Evolutionary conservation across 148 eudicot genomes (phyloP).

Genomic region (Nyssa sinensis): DNA sequence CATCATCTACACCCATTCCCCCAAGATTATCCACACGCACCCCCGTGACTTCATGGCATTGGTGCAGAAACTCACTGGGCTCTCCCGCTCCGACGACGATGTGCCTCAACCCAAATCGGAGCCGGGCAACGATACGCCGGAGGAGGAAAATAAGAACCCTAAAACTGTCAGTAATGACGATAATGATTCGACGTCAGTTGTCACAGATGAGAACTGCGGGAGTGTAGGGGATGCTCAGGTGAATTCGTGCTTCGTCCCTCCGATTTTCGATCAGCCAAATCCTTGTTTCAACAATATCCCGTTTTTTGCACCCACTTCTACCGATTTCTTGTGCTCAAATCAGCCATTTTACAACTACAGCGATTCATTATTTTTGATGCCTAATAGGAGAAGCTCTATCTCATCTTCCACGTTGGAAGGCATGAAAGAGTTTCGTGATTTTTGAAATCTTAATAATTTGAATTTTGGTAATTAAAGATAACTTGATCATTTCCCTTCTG

Average conservation of each 20-base stretch:
- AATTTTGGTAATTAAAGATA: background rate
- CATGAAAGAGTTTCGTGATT: conserved; percentile 20
- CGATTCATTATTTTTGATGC: conserved; percentile 21
- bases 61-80: conserved; percentile 77
- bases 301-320: conserved; percentile 13
- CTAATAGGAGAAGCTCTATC: conserved; percentile 16
- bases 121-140: background rate
- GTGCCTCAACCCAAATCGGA: background rate
- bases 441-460: background rate
- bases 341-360: conserved; percentile 16
- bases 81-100: conserved; percentile 20
- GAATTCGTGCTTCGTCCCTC: conserved; percentile 28
- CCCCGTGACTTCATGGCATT: conserved; percentile 69
- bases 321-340: conserved; percentile 12
- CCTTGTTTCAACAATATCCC: conserved; percentile 30
- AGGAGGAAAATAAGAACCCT: conserved; percentile 4
- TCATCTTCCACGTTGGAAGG: conserved; percentile 15
- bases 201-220: conserved; percentile 43
- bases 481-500: background rate
- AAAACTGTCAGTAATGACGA: conserved; percentile 20
- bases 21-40: conserved; percentile 60
- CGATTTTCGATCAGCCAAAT: conserved; percentile 24
- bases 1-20: conserved; percentile 74
- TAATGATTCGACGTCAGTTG: conserved; percentile 31
- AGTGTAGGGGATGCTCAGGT: conserved; percentile 24